Base-by-base conservation (phyloP, 352 stramenopile species). In the Aphanomyces invadans region DNA sequence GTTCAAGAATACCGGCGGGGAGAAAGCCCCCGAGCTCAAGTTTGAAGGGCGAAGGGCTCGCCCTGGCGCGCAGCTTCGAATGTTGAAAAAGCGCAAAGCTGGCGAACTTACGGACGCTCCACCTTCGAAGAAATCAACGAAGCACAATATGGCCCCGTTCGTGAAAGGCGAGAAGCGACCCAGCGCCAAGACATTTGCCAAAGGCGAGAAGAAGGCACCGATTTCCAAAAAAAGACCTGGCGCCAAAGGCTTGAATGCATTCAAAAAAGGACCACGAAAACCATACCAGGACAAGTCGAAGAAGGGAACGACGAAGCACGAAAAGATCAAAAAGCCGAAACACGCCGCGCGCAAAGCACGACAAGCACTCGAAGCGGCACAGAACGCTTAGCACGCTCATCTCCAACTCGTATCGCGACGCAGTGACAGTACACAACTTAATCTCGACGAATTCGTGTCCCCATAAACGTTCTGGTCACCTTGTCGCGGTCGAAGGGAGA, bases 1-100 rank as follows among this genome's bases (percentile, higher is more conserved):
- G n/a, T 87, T 84, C 53, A 92, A 92, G 75, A 89, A 88, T 70
- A 76, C 79, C 45, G 78, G 81, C 36, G 81, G 83, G 42, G 79
- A 89, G 21, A 75, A 86, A 44, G 44, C 54, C 2, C 64, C 61
- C 32, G 54, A 51, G 19, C 73, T 70, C 54, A 84, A 85, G 63
- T 80, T 81, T 68, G 81, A 91, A 69, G 81, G 83, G 21, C 48
- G 77, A 2, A 76, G 80, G 28, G 74, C 79, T 4, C 80, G 76
- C 12, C 60, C 60, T 17, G 82, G 84, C 32, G 84, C 84, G 0
- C 74, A 76, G 5, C 74, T 76, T 7, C 84, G 84, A 21, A 79
- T 93, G 45, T 61, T 79, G 3, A 65, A 81, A 60, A 93, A 93
- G 77, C 80, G 80, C 61, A 82, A 86, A 61, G 26, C 51, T 1